Percentiles rank a stretch among this genome's conserved stretches.
Evolutionary conservation across 805 yeast genomes (phyloP).

Genomic region (Vanderwaltozyma verrucispora): DNA sequence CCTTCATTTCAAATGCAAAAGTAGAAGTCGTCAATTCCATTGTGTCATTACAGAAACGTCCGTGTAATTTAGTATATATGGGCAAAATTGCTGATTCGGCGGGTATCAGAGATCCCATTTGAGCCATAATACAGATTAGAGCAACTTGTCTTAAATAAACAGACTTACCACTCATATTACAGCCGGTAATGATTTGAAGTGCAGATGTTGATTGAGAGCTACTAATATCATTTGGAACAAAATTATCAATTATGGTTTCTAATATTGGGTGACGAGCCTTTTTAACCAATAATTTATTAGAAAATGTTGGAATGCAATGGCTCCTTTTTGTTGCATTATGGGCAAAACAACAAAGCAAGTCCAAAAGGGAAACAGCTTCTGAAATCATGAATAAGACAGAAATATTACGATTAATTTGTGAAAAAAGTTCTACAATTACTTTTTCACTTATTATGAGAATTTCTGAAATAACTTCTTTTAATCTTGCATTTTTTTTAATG

Average conservation of each 20-base stretch:
- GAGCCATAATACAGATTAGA: conserved; percentile 41
- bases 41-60: conserved; percentile 31
- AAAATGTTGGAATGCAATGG: conserved; percentile 32
- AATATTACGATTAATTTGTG: conserved; percentile 19
- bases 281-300: conserved; percentile 24
- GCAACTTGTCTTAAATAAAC: conserved; percentile 44
- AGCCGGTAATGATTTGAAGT: conserved; percentile 45
- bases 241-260: conserved; percentile 22
- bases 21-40: conserved; percentile 31
- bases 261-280: conserved; percentile 35
- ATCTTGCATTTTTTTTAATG: conserved; percentile 32
- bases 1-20: conserved; percentile 39
- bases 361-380: conserved; percentile 36
- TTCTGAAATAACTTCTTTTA: conserved; percentile 33
- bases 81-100: conserved; percentile 36
- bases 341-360: conserved; percentile 31
- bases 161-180: conserved; percentile 56
- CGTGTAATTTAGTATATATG: conserved; percentile 30
- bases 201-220: conserved; percentile 29
- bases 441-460: conserved; percentile 35
- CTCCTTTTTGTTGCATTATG: conserved; percentile 13
- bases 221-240: conserved; percentile 33
- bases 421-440: conserved; percentile 26
- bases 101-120: conserved; percentile 45
- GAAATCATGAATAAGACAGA: conserved; percentile 33